Evolutionary conservation across 345 rosid species (phyloP), one percentile per base, ranked within the genome.

Genomic region (Populus euphratica): DNA sequence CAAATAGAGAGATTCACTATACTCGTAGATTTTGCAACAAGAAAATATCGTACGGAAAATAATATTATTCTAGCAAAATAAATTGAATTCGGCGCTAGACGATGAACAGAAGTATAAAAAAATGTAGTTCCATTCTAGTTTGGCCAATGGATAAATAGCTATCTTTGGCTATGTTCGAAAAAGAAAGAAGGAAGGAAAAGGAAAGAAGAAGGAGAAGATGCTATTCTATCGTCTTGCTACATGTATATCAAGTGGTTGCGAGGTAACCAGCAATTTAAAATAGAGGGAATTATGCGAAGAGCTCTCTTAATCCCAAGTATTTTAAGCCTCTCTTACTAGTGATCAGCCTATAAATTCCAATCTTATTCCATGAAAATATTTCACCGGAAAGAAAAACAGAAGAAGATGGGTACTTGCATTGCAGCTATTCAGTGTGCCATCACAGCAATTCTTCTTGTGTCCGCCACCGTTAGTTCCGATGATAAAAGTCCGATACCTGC

Each of bases 401-500:
- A 7, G 21, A 56, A 4, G 27, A 56, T 56, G 62, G 62, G 62
- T 33, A 33, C 36, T 56, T n/a, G 12, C 27, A n/a, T n/a, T 56
- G 62, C 27, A 56, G 62, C 13, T 3, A 10, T 56, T n/a, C 62
- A 56, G 62, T 56, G 62, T 56, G 62, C 5, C 27, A 13, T 17
- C 2, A 50, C 56, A 31, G 20, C 17, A 0, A 8, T 74, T 20
- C 29, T 66, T 63, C 27, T 76, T 11, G 27, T 77, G 2, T 73
- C 74, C 18, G 62, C 72, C 50, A 1, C 65, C 11, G 76, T 68
- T 11, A 66, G 16, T 3, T 69, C 78, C 18, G 82, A 80, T 20
- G 86, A 86, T 49, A 61, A 17, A 5, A 41, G 73, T 1, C 84
- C 78, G 33, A 82, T 92, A 14, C 94, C 97, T 0, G 82, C 82